Base-by-base conservation (phyloP, 371 early-diverging fungal species). In the Mucor mucedo region DNA sequence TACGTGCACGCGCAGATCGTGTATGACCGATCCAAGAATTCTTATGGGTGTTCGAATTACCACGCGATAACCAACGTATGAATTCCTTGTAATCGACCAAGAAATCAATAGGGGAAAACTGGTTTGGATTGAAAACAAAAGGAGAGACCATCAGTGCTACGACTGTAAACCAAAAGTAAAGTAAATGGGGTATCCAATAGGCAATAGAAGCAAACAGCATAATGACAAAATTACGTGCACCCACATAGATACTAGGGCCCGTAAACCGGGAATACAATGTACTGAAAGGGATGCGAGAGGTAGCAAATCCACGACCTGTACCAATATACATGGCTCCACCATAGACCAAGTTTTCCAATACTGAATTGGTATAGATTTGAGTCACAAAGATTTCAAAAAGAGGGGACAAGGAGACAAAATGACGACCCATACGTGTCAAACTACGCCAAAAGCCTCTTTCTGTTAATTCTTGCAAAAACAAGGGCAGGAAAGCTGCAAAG, bases 241-340 rank as follows among this genome's bases (percentile, higher is more conserved):
- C 95, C 61, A 90, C 77, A 68, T 93, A 92, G 57, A 95, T 89
- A 49, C 90, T 89, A 7, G 92, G 84, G 27, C 86, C 85, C 0
- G 93, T 85, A 62, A 94, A 96, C 3, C 91, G 84, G 28, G 90
- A 88, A 61, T 89, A 95, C 27, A 95, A 83, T 4, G 84, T 72
- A 2, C 86, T 74, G 69, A 96, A 95, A n/a, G 90, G 86, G 10
- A 88, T 71, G 9, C 95, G 89, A 4, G 94, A 84, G 0, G 94
- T 96, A 4, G 95, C 93, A 68, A 96, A 93, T n/a, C 93, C 93
- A 71, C 96, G 91, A 0, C 96, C 96, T 0, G 94, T 93, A 30
- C 89, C 90, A 62, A 94, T 92, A 66, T 95, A 96, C 8, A 89
- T 87, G n/a, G 93, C 93, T 7, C 93, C 93, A 59, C 94, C 94